phyloP scores from a whole-genome alignment of 73 alveolate species.

The Diophrys sp. region DNA sequence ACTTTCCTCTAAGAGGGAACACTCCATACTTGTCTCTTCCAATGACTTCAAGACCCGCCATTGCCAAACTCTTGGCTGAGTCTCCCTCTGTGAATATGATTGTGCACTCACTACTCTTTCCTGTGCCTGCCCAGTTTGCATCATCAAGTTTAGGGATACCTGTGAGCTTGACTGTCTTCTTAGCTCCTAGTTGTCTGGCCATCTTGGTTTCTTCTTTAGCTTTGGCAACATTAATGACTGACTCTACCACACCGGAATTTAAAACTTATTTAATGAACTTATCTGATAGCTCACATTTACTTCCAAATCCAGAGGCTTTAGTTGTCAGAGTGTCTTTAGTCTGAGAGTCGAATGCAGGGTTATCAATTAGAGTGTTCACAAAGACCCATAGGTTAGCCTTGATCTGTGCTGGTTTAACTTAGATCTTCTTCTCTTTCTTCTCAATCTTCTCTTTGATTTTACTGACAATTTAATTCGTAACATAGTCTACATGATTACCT shows the following conservation, averaged over 20 bases:
- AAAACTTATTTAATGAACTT: slow-evolving; percentile 88
- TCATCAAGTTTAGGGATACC: slow-evolving; percentile 98
- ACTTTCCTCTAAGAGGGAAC: slow-evolving; percentile 98
- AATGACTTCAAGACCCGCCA: slow-evolving; percentile 98
- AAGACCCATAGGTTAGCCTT: slow-evolving; percentile 94
- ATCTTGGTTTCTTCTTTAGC: slow-evolving; percentile 97
- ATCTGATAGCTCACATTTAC: slow-evolving; percentile 89
- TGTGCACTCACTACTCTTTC: slow-evolving; percentile 91
- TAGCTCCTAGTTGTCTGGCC: slow-evolving; percentile 82
- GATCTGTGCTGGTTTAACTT: slow-evolving; percentile 84
- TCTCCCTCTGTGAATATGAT: slow-evolving; percentile 99
- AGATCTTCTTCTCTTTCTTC: slow-evolving; percentile 84
- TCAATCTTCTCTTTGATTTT: slow-evolving; percentile 69
- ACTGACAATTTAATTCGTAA: slow-evolving; percentile 90
- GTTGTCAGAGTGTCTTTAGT: slow-evolving; percentile 98
- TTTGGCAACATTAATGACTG: slow-evolving; percentile 89
- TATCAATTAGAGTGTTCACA: slow-evolving; percentile 95
- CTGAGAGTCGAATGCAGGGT: slow-evolving; percentile 99
- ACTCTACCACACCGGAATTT: slow-evolving; percentile 91
- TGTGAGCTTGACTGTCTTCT: slow-evolving; percentile 84
- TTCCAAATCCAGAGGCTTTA: slow-evolving; percentile 91
- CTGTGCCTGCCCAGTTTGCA: slow-evolving; percentile 98
- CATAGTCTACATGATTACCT: slow-evolving; percentile 98
- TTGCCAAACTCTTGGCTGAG: slow-evolving; percentile 99
- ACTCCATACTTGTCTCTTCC: slow-evolving; percentile 98